Percentiles rank a stretch among this genome's conserved stretches.
Evolutionary conservation across 2,329 filamentous ascomycete genomes (phyloP).

Genomic region (Incumbomyces delicatus): DNA sequence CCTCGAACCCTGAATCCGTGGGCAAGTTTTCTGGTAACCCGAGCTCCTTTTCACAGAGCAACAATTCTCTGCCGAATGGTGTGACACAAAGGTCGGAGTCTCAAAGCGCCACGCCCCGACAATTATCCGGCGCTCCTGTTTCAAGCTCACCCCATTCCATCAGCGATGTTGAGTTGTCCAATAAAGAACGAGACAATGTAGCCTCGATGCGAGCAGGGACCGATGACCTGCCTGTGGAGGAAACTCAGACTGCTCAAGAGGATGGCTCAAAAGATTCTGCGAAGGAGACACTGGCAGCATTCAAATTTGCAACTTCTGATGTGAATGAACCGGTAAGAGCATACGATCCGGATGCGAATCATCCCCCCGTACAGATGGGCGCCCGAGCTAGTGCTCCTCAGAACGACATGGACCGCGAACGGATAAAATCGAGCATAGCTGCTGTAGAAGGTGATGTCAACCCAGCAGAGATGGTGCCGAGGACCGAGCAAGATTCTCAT

Average conservation of each 20-base stretch:
- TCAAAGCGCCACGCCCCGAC: constrained; percentile 1
- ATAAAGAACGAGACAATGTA: constrained; percentile 13
- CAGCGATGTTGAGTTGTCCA: constrained; percentile 7
- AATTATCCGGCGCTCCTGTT: not conserved
- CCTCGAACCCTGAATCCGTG: not conserved
- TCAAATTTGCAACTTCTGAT: constrained; percentile 18
- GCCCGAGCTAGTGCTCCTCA: constrained; percentile 14
- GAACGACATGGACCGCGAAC: constrained; percentile 8
- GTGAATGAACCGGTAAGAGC: constrained; percentile 16
- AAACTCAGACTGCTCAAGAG: not conserved
- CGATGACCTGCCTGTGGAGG: constrained; percentile 10
- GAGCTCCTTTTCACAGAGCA: not conserved
- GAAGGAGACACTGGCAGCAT: constrained; percentile 10
- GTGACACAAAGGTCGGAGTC: not conserved
- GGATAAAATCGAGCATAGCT: not conserved
- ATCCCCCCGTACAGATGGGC: constrained; percentile 9
- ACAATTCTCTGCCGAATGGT: constrained; percentile 1
- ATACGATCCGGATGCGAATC: constrained; percentile 13
- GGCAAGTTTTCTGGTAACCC: not conserved
- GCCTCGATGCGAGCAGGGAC: constrained; percentile 20
- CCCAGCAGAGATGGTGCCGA: not conserved
- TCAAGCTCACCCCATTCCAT: not conserved
- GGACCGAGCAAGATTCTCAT: not conserved
- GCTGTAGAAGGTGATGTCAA: not conserved
- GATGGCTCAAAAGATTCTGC: constrained; percentile 9